Evolutionary conservation across 2,329 filamentous ascomycete genomes (phyloP).

Genomic region (Ceratocystis lukuohia): DNA sequence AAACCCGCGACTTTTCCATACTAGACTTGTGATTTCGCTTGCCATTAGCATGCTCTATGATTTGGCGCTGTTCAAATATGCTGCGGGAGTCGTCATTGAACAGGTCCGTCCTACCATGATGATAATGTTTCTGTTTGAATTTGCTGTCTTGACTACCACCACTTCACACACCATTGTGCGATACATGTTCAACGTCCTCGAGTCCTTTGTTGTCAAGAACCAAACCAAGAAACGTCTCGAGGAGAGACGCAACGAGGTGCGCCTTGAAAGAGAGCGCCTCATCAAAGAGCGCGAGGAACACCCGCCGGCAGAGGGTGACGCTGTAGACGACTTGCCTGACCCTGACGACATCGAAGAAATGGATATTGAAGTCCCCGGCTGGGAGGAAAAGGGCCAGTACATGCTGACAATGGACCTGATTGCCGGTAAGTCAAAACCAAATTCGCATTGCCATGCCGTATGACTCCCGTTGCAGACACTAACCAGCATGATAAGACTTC

Average conservation of each 20-base stretch:
- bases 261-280: conserved; percentile 42
- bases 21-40: conserved; percentile 65
- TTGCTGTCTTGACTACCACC: conserved; percentile 69
- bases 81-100: conserved; percentile 67
- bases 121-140: conserved; percentile 99
- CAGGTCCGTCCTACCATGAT: conserved; percentile 95
- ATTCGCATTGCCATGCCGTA: background rate
- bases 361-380: conserved; percentile 88
- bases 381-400: conserved; percentile 92
- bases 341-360: conserved; percentile 78
- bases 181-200: conserved; percentile 65
- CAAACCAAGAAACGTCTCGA: conserved; percentile 60
- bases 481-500: conserved; percentile 47
- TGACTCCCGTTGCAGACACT: background rate
- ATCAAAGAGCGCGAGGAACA: conserved; percentile 36
- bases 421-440: conserved; percentile 44
- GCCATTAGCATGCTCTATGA: conserved; percentile 69
- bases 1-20: conserved; percentile 79
- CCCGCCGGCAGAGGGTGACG: conserved; percentile 32
- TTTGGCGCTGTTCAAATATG: conserved; percentile 65
- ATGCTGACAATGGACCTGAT: conserved; percentile 76
- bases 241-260: conserved; percentile 54
- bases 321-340: conserved; percentile 33
- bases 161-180: conserved; percentile 67
- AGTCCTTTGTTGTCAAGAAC: conserved; percentile 58